Conservation (phyloP, 2,329 filamentous ascomycete genomes). For the Alternaria panax region DNA sequence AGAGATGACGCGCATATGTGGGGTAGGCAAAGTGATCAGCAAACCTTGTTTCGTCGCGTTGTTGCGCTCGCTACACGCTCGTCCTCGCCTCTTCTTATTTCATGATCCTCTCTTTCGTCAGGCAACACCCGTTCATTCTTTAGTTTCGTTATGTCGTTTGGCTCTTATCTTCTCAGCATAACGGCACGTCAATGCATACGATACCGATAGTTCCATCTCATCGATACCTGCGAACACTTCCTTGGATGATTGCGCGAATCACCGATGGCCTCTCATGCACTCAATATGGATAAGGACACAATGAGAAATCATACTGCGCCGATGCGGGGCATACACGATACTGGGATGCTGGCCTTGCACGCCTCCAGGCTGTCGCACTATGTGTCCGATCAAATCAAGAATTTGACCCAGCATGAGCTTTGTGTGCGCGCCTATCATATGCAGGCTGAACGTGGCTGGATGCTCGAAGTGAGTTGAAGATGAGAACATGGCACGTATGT, state of each 20-base stretch:
- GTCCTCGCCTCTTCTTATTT: neutral
- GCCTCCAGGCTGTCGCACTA: neutral
- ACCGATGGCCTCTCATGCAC: neutral
- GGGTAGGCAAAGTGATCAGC: neutral
- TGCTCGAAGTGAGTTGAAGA: neutral
- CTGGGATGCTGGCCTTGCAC: neutral
- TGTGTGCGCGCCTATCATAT: neutral
- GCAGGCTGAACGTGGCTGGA: neutral
- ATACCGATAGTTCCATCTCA: neutral
- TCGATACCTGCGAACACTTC: neutral
- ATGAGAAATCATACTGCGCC: neutral
- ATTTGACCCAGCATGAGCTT: neutral
- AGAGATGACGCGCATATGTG: neutral
- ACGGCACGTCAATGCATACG: neutral
- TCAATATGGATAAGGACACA: neutral
- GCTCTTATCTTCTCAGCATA: neutral
- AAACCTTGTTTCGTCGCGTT: neutral
- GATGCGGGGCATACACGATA: neutral
- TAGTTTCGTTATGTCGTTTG: neutral
- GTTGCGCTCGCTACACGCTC: neutral
- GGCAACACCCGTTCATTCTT: neutral
- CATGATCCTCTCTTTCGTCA: neutral
- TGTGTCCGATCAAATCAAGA: neutral
- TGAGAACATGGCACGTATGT: neutral
- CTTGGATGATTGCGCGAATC: neutral